Conservation (phyloP, 306 rosid species). For the Cucurbita maxima region DNA sequence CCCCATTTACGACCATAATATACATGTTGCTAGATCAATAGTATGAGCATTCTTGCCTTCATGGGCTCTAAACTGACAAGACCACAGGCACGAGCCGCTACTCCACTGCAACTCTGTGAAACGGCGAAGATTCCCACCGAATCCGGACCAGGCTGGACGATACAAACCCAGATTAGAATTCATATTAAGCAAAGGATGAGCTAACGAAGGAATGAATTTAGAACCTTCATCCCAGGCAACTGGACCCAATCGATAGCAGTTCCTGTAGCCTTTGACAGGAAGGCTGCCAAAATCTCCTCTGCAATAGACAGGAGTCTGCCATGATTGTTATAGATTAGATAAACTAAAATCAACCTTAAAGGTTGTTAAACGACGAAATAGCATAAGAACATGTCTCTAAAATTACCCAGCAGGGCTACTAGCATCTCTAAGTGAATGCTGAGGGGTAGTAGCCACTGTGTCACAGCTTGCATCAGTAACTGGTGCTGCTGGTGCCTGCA, state of each 20-base stretch:
- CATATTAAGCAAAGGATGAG: background rate
- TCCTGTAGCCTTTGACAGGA: slow-evolving; percentile 99
- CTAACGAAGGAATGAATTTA: background rate
- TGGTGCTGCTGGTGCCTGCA: slow-evolving; percentile 62
- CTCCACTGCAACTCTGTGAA: slow-evolving; percentile 92
- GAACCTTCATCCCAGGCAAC: slow-evolving; percentile 99
- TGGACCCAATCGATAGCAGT: slow-evolving; percentile 99
- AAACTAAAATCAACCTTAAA: background rate
- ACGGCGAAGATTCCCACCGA: slow-evolving; percentile 99
- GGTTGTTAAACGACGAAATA: background rate
- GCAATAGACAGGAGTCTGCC: slow-evolving; percentile 94
- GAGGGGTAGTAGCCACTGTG: slow-evolving; percentile 76
- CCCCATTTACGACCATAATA: background rate
- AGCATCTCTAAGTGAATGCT: slow-evolving; percentile 70
- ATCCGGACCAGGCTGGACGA: slow-evolving; percentile 97
- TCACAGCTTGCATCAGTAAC: slow-evolving; percentile 84
- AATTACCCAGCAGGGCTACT: slow-evolving; percentile 95
- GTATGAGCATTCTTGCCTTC: slow-evolving; percentile 33
- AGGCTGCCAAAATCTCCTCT: slow-evolving; percentile 97
- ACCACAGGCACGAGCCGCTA: slow-evolving; percentile 99
- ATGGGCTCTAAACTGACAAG: slow-evolving; percentile 89
- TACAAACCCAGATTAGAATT: background rate
- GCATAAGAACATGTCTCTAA: background rate
- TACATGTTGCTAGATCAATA: background rate
- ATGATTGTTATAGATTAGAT: background rate